Evolutionary conservation across 768 basidiomycete genomes (phyloP), one percentile per base, ranked within the genome.

Genomic region (Trametopsis cervina): DNA sequence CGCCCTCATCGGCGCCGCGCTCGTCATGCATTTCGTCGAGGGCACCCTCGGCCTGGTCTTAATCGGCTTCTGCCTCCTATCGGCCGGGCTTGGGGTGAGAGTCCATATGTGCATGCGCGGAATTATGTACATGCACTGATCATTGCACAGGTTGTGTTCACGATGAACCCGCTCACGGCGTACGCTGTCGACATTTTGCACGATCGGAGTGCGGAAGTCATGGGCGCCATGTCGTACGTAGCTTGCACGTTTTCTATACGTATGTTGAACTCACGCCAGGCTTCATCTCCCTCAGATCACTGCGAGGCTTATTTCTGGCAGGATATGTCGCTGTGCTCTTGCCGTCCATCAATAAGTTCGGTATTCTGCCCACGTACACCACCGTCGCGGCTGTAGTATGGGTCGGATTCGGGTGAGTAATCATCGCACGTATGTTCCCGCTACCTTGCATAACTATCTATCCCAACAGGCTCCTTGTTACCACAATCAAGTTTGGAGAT

Each of bases 21-120:
- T 83, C 2, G 57, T 74, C n/a, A 78, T 72, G 12, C 57, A 67
- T 24, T 82, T 71, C 57, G 65, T 85, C 4, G 64, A 64, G 4
- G 78, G 80, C 1, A 66, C 51, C 1, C 36, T 67, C 1, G 83
- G 84, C 2, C 62, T 86, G 21, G 60, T 63, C 1, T 56, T 80
- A 10, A 76, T 72, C 53, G 62, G 84, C 3, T 17, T 75, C 0
- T 81, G 75, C 50, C 57, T 88, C 6, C 85, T 85, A 54, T 46
- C 75, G 36, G 84, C 83, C 49, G 79, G 83, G 15, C 25, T 83
- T n/a, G 83, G 84, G 21, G 85, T 85, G 55, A 44, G 71, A 67
- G 33, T 26, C 15, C 5, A 26, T 25, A 33, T 11, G 20, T 25
- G 11, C 4, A 17, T 9, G 42, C 9, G 40, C 5, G 40, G 3